phyloP scores from a whole-genome alignment of 139 green algal genomes.

The Picochlorum costavermella region DNA sequence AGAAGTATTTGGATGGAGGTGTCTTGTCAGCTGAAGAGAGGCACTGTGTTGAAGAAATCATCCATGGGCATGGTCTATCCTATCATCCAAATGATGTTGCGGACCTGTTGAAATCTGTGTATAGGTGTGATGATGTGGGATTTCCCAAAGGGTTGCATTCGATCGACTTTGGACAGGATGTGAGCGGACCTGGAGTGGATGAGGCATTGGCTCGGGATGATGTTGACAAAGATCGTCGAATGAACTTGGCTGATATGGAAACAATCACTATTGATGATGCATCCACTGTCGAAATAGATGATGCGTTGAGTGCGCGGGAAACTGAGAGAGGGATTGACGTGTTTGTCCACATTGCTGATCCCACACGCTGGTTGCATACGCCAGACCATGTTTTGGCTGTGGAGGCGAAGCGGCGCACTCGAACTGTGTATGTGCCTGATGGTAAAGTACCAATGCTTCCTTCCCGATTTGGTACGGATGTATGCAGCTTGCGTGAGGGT shows the following conservation, averaged over 20 bases:
- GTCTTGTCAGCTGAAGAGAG: no score
- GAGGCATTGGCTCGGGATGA: conserved; percentile 26
- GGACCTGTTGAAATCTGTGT: no score
- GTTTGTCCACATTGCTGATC: conserved; percentile 90
- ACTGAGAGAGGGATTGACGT: conserved; percentile 40
- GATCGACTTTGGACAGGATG: no score
- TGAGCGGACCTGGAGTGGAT: conserved; percentile 26
- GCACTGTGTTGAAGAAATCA: no score
- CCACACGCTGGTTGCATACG: conserved; percentile 44
- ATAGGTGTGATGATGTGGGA: no score
- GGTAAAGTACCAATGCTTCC: conserved; percentile 81
- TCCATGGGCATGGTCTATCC: no score
- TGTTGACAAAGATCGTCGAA: conserved; percentile 7
- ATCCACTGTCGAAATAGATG: conserved; percentile 73
- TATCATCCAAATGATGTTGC: no score
- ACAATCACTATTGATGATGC: conserved; percentile 75
- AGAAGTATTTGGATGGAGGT: no score
- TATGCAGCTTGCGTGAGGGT: conserved; percentile 60
- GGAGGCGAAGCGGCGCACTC: conserved; percentile 45
- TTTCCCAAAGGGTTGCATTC: no score
- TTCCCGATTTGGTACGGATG: conserved; percentile 48
- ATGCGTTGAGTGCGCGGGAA: conserved; percentile 60
- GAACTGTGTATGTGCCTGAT: conserved; percentile 74
- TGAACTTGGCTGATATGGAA: conserved; percentile 50
- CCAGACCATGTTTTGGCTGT: conserved; percentile 33